These are phyloP conservation scores for Coprinellus aureogranulatus DNA, from an alignment of 768 basidiomycete species.

Conservation along the genomic window DNA sequence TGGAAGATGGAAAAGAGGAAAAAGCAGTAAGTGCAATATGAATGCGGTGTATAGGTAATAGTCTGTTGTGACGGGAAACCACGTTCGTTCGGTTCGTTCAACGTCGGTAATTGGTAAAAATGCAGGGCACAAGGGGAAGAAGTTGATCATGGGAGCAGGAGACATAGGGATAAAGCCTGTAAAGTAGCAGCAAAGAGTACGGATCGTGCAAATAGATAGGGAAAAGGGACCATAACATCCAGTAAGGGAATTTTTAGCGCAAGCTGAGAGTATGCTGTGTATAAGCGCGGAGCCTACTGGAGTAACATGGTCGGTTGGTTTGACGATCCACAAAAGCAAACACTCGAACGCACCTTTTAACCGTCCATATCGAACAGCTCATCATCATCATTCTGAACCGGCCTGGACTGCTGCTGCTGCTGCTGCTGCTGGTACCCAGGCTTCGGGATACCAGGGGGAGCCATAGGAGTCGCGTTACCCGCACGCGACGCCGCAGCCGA, in stretches of 20 bases:
- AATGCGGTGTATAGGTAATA: too few species aligned
- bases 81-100: too few species aligned
- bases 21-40: too few species aligned
- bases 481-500: slow-evolving; percentile 39
- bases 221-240: too few species aligned
- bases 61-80: too few species aligned
- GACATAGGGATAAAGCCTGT: not conserved
- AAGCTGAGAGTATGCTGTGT: too few species aligned
- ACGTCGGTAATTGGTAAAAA: too few species aligned
- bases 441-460: slow-evolving; percentile 37
- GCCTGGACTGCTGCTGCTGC: slow-evolving; percentile 41
- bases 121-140: too few species aligned
- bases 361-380: slow-evolving; percentile 68
- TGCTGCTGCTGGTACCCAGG: slow-evolving; percentile 20
- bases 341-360: slow-evolving; percentile 10
- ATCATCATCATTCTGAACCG: slow-evolving; percentile 65
- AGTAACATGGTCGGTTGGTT: too few species aligned
- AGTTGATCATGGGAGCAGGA: not conserved
- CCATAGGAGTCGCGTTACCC: slow-evolving; percentile 17
- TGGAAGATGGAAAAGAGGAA: too few species aligned
- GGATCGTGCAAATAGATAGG: slow-evolving; percentile 3
- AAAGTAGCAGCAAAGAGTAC: not conserved
- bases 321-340: not conserved
- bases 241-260: not conserved
- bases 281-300: too few species aligned